Evolutionary conservation across 176 grass and related monocot genomes (phyloP), one percentile per base, ranked within the genome.

Genomic region (Melocanna baccifera): DNA sequence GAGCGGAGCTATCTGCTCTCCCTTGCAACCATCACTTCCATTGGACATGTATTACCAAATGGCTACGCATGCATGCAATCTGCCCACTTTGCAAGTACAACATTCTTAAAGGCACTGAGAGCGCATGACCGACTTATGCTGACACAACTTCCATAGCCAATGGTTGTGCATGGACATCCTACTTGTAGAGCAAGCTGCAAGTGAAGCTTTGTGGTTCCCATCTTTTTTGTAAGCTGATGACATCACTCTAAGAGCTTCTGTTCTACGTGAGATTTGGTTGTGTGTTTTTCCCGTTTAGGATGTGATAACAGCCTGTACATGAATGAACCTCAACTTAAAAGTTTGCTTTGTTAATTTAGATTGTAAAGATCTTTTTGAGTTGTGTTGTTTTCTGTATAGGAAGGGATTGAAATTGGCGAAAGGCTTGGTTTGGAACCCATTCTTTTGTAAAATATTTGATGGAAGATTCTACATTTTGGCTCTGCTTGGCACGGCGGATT

Each of bases 21-120:
- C 94, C 94, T 73, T 97, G 94, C 65, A 97, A 97, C 73, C 94
- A 97, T 88, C 91, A 97, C 62, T 97, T 94, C 87, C 94, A 97
- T 29, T 94, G 87, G 18, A 82, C 85, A 15, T 97, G 94, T 75
- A 94, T 97, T 32, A 81, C 90, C 12, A 97, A 94, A 87, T 97
- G 94, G 94, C 76, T 97, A 4, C 87, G 85, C 9, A 94, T 97
- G 79, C 87, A 97, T 67, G 94, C 94, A 8, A 97, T 86, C 45
- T 97, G 94, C 43, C 94, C 94, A 7, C 94, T 97, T 74, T 97
- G 94, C 94, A 97, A 97, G 87, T 94, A 92, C 69, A 97, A 97
- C 89, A 97, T 97, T 85, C 89, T 97, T 25, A 97, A 97, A 91
- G 89, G 94, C 51, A 75, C 71, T 84, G 94, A 97, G 22, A 86